Evolutionary conservation across 768 basidiomycete species (phyloP).

Genomic region (Rhizopogon salebrosus): DNA sequence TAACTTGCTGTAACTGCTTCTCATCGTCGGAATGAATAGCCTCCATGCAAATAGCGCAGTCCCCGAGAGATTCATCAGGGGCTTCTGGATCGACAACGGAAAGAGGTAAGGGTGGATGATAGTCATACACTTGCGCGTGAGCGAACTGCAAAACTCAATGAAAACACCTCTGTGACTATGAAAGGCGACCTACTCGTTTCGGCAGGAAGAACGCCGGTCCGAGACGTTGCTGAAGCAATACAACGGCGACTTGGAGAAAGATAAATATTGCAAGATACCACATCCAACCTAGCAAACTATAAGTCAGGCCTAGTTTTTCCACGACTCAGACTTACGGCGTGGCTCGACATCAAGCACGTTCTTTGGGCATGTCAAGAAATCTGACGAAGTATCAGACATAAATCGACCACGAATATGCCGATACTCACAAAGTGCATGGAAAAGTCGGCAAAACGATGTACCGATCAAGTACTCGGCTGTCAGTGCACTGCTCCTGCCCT

Average conservation of each 20-base stretch:
- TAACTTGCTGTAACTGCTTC: constrained; percentile 29
- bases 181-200: constrained; percentile 40
- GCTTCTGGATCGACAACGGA: constrained; percentile 62
- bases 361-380: constrained; percentile 76
- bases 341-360: constrained; percentile 83
- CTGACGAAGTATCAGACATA: constrained; percentile 34
- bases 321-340: constrained; percentile 43
- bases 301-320: neutral
- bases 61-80: constrained; percentile 71
- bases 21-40: constrained; percentile 55
- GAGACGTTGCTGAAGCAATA: constrained; percentile 69
- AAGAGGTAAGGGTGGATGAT: constrained; percentile 71
- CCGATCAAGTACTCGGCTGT: constrained; percentile 70
- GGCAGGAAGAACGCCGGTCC: constrained; percentile 87
- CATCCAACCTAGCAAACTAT: constrained; percentile 50
- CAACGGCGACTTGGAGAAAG: constrained; percentile 51
- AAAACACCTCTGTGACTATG: neutral
- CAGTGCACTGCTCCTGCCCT: constrained; percentile 68
- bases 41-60: constrained; percentile 95
- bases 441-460: constrained; percentile 66
- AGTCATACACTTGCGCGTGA: constrained; percentile 65
- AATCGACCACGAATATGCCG: neutral
- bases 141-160: constrained; percentile 40
- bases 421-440: constrained; percentile 68
- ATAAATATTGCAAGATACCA: constrained; percentile 57